A percentile compares a stretch with the other conserved stretches of the same genome.
phyloP scores from a whole-genome alignment of 148 eudicot genomes.

The Camellia lanceoleosa region DNA sequence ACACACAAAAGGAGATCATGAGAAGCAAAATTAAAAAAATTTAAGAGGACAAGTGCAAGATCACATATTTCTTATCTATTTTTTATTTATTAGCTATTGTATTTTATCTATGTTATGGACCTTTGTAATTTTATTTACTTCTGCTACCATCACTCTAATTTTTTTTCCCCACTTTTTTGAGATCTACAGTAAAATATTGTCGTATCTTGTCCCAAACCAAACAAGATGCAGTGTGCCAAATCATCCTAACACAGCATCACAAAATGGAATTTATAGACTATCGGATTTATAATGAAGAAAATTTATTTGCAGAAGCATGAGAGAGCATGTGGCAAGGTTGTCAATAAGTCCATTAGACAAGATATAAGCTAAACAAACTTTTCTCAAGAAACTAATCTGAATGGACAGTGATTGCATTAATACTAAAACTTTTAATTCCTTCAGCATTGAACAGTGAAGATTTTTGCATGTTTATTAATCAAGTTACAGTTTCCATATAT shows the following conservation, averaged over 20 bases:
- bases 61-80: background rate
- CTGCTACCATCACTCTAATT: background rate
- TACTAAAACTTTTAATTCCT: no score
- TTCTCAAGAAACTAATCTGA: background rate
- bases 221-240: background rate
- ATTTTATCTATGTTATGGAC: no score
- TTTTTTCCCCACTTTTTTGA: background rate
- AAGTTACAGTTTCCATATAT: background rate
- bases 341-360: background rate
- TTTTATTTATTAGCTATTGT: background rate
- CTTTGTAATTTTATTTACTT: background rate
- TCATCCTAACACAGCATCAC: background rate
- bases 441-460: background rate
- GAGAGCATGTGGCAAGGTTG: no score
- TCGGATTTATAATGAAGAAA: background rate
- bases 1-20: no score
- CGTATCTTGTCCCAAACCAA: background rate
- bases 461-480: background rate
- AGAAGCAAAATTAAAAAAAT: no score
- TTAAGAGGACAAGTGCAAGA: no score
- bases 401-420: no score
- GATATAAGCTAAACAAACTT: background rate
- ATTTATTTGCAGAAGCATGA: no score
- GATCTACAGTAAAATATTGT: background rate
- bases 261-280: background rate